Conservation (phyloP, 441 rosid species). For the Geranium incanum region DNA sequence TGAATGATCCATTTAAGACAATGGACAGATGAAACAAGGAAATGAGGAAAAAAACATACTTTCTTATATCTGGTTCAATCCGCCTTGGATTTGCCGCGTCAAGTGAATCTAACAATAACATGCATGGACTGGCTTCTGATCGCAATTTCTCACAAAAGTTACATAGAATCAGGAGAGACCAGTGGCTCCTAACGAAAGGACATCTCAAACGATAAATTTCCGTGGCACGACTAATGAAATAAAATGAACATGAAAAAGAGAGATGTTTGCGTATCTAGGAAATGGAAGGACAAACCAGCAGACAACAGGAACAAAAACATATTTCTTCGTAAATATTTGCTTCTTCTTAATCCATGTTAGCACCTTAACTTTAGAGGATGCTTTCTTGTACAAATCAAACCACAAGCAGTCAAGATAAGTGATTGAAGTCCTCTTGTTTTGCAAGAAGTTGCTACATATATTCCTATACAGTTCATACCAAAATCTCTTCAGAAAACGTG, state of each 20-base stretch:
- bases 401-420: constrained; percentile 54
- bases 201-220: constrained; percentile 13
- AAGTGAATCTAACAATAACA: constrained; percentile 76
- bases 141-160: constrained; percentile 51
- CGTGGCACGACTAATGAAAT: not conserved
- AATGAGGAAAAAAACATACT: constrained; percentile 27
- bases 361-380: constrained; percentile 36
- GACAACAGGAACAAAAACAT: constrained; percentile 73
- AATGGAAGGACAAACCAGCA: constrained; percentile 39
- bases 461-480: constrained; percentile 33
- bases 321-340: constrained; percentile 59
- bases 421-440: constrained; percentile 41
- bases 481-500: constrained; percentile 3
- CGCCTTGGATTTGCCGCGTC: constrained; percentile 44
- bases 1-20: constrained; percentile 10
- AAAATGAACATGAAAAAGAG: constrained; percentile 4
- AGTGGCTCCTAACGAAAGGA: constrained; percentile 51
- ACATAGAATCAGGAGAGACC: constrained; percentile 83
- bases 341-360: constrained; percentile 52
- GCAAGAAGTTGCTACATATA: constrained; percentile 44
- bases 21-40: not conserved
- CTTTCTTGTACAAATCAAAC: constrained; percentile 48
- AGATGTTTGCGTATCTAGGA: not conserved
- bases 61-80: constrained; percentile 68
- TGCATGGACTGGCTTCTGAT: constrained; percentile 53